phyloP scores from a whole-genome alignment of 352 stramenopile species.

The Globisporangium abappressorium region DNA sequence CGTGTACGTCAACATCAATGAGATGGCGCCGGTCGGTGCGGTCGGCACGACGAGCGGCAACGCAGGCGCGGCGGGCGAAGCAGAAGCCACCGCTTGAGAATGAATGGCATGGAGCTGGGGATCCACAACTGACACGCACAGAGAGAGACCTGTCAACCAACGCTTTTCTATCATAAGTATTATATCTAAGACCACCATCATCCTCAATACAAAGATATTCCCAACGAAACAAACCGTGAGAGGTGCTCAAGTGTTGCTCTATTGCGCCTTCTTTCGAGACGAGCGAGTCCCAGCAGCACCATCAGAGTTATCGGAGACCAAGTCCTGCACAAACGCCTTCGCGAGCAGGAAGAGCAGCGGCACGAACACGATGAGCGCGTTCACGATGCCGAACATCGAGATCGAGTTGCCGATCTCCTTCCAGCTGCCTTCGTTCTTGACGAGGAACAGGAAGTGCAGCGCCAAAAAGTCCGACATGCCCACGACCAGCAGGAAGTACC shows the following conservation, averaged over 20 bases:
- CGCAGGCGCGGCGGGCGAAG: neutral
- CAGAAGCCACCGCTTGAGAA: neutral
- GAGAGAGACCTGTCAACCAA: neutral
- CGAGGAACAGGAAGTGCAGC: slow-evolving; percentile 81
- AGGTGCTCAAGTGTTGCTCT: neutral
- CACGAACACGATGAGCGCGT: slow-evolving; percentile 8
- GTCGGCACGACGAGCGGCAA: slow-evolving; percentile 6
- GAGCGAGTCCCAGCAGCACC: neutral
- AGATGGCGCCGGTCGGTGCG: slow-evolving; percentile 23
- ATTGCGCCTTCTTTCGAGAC: slow-evolving; percentile 4
- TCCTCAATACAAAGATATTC: slow-evolving; percentile 3
- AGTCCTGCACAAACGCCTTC: slow-evolving; percentile 13
- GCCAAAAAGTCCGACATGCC: slow-evolving; percentile 77
- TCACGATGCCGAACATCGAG: slow-evolving; percentile 7
- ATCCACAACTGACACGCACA: too few species aligned
- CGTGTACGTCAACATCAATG: slow-evolving; percentile 89
- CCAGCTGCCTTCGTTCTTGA: slow-evolving; percentile 84
- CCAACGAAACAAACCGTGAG: neutral
- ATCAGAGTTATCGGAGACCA: neutral
- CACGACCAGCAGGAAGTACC: slow-evolving; percentile 75
- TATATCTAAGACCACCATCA: slow-evolving; percentile 7
- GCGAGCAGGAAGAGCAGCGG: slow-evolving; percentile 36
- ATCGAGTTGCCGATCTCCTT: slow-evolving; percentile 84
- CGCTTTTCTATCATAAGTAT: neutral
- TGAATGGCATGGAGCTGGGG: neutral